Evolutionary conservation across 2,329 filamentous ascomycete genomes (phyloP).

Genomic region (Xylariaceae sp.): DNA sequence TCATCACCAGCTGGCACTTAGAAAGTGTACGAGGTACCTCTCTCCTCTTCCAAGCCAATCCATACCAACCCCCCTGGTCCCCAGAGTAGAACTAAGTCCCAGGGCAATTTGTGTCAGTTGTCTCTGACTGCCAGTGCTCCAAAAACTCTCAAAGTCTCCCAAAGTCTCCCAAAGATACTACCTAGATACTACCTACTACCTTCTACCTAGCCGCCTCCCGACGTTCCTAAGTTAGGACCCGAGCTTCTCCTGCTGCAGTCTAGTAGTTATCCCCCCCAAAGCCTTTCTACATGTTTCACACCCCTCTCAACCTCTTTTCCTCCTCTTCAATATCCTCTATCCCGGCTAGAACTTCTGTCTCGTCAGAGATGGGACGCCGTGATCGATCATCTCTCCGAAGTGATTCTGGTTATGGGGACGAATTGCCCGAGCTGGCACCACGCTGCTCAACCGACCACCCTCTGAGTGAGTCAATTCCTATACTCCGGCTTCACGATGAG

Average conservation of each 20-base stretch:
- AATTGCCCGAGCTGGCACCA: constrained; percentile 29
- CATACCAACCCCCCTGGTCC: constrained; percentile 13
- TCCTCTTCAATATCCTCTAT: constrained; percentile 21
- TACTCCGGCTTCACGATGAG: background rate
- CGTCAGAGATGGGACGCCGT: constrained; percentile 34
- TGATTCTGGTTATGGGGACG: constrained; percentile 35
- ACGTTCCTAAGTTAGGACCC: constrained; percentile 11
- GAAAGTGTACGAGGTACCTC: background rate
- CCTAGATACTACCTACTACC: background rate
- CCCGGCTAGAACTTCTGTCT: constrained; percentile 24
- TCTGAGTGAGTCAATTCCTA: constrained; percentile 26
- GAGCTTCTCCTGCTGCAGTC: constrained; percentile 11
- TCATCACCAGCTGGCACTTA: constrained; percentile 24
- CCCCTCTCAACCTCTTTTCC: constrained; percentile 10
- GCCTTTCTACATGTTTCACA: constrained; percentile 8
- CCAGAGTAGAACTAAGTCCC: constrained; percentile 16
- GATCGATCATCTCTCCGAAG: constrained; percentile 33
- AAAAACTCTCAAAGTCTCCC: background rate
- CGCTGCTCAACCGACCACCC: constrained; percentile 30
- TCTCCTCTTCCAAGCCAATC: background rate
- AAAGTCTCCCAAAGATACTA: background rate
- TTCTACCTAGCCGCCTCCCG: background rate
- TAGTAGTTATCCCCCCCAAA: constrained; percentile 13
- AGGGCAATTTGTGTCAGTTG: background rate
- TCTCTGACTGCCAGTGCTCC: background rate